Conservation (phyloP, 208 protist genomes). For the Herpetomonas samuelpessoai region DNA sequence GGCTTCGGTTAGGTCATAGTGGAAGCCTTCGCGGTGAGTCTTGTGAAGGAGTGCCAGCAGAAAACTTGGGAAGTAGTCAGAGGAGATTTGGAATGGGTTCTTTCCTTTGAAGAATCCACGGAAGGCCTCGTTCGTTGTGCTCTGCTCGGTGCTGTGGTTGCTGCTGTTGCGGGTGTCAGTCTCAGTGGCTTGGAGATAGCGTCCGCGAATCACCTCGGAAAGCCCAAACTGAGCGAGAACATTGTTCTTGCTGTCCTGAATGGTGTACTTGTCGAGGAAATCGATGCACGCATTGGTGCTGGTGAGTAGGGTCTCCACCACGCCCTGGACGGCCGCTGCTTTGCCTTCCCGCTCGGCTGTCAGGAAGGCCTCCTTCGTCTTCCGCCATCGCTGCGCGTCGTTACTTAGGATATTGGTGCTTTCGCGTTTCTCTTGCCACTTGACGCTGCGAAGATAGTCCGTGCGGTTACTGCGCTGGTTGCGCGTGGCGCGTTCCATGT, state of each 20-base stretch:
- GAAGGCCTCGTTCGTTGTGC: conserved; percentile 16
- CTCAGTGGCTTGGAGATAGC: not conserved
- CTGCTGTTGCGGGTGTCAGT: not conserved
- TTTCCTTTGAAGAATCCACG: conserved; percentile 25
- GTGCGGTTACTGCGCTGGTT: conserved; percentile 32
- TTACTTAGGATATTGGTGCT: conserved; percentile 39
- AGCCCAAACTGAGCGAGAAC: conserved; percentile 35
- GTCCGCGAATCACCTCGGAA: conserved; percentile 16
- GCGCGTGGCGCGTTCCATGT: conserved; percentile 39
- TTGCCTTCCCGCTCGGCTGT: conserved; percentile 15
- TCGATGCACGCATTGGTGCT: conserved; percentile 29
- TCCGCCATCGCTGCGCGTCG: conserved; percentile 53
- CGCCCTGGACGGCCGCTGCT: conserved; percentile 22
- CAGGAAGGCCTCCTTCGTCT: conserved; percentile 23
- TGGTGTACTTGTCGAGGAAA: conserved; percentile 27
- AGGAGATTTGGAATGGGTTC: conserved; percentile 18
- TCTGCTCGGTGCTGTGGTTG: conserved; percentile 4
- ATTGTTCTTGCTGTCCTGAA: conserved; percentile 25
- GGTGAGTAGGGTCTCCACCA: conserved; percentile 29
- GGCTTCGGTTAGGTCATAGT: not conserved
- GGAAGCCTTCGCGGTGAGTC: not conserved
- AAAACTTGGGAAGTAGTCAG: conserved; percentile 24
- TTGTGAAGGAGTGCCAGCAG: conserved; percentile 5
- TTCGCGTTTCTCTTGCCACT: conserved; percentile 45
- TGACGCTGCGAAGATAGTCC: conserved; percentile 38